Evolutionary conservation across 495 filamentous ascomycete species (phyloP).

Genomic region (Thozetella sp.): DNA sequence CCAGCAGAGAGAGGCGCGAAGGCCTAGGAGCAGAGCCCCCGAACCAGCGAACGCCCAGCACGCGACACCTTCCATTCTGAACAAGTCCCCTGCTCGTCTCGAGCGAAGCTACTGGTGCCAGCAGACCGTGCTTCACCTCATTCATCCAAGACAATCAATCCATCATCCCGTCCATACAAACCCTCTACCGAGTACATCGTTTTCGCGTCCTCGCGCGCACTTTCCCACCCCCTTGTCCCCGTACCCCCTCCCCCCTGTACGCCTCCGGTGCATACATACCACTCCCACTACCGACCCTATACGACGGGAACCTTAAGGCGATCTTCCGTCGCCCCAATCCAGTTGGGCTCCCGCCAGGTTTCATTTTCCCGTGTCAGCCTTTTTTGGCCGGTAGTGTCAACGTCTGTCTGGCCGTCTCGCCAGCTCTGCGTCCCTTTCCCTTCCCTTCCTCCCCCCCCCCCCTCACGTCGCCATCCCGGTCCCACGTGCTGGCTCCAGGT

Average conservation of each 20-base stretch:
- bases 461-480: not conserved
- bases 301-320: constrained; percentile 17
- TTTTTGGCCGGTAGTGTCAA: constrained; percentile 19
- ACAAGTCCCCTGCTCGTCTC: not conserved
- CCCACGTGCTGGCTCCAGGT: not conserved
- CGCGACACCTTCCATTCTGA: not conserved
- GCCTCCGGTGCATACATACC: not conserved
- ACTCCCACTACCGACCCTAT: constrained; percentile 11
- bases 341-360: constrained; percentile 21
- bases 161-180: too few relatives aligned
- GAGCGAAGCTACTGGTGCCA: not conserved
- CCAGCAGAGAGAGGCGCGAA: not conserved
- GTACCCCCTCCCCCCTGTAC: not conserved
- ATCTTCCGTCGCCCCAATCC: constrained; percentile 8
- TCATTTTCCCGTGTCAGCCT: constrained; percentile 27
- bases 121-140: constrained; percentile 1
- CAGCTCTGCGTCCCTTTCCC: not conserved
- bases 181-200: too few relatives aligned
- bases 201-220: too few relatives aligned
- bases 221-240: not conserved
- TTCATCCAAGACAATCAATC: constrained; percentile 1
- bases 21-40: not conserved
- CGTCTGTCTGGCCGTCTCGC: not conserved
- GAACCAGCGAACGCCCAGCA: too few relatives aligned
- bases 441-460: not conserved